These are phyloP conservation scores for Amphicarpaea edgeworthii DNA, from an alignment of 306 rosid genomes.

Conservation along the genomic window DNA sequence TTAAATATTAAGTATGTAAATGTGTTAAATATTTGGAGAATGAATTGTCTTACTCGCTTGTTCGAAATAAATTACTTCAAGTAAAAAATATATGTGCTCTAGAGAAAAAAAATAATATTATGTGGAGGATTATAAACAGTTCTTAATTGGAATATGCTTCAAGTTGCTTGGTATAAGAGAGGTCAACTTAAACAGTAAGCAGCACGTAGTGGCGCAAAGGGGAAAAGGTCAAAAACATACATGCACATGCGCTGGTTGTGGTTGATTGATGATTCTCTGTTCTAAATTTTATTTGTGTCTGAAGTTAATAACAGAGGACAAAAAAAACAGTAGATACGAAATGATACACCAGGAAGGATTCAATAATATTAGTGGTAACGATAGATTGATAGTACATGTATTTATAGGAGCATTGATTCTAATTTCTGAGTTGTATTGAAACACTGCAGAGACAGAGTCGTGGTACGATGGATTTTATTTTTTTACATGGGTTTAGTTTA, in stretches of 20 bases:
- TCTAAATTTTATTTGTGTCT: background rate
- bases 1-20: too few relatives aligned
- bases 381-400: too few relatives aligned
- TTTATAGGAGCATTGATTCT: background rate
- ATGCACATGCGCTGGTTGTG: background rate
- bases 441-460: conserved; percentile 34
- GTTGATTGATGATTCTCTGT: conserved; percentile 21
- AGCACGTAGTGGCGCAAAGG: conserved; percentile 35
- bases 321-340: conserved; percentile 25
- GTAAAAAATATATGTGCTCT: too few relatives aligned
- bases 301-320: background rate
- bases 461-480: conserved; percentile 48
- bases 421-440: background rate
- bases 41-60: too few relatives aligned
- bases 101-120: too few relatives aligned
- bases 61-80: too few relatives aligned
- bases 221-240: background rate
- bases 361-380: background rate
- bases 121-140: too few relatives aligned
- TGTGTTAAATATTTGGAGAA: too few relatives aligned
- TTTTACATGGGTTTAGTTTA: background rate
- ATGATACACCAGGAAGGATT: too few relatives aligned
- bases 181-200: conserved; percentile 44
- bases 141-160: too few relatives aligned
- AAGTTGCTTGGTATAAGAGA: too few relatives aligned